These are phyloP conservation scores for Chlorencoelia australis DNA, from an alignment of 2,329 filamentous ascomycete genomes.

Conservation along the genomic window DNA sequence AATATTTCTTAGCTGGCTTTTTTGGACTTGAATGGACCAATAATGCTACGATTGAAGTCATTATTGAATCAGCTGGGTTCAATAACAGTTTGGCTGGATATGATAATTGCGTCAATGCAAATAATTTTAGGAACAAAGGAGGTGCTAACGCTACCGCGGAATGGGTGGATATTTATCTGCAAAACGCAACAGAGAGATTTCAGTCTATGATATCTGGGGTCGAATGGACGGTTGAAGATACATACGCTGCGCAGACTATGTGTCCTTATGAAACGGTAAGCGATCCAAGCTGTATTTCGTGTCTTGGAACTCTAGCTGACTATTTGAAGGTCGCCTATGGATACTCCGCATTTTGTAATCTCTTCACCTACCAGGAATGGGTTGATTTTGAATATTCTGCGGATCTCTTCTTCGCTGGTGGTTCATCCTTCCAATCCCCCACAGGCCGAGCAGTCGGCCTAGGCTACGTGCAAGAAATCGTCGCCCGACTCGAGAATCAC, in stretches of 20 bases:
- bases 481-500: slow-evolving; percentile 61
- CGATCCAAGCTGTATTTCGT: too few species aligned
- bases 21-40: slow-evolving; percentile 66
- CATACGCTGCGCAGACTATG: slow-evolving; percentile 58
- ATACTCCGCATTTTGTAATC: slow-evolving; percentile 61
- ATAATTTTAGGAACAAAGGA: slow-evolving; percentile 33
- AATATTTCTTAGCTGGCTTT: slow-evolving; percentile 71
- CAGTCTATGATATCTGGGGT: slow-evolving; percentile 41
- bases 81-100: slow-evolving; percentile 66
- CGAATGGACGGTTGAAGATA: slow-evolving; percentile 54
- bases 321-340: slow-evolving; percentile 52
- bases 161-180: slow-evolving; percentile 58
- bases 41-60: slow-evolving; percentile 62
- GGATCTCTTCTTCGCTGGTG: slow-evolving; percentile 55
- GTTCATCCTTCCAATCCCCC: slow-evolving; percentile 25
- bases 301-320: too few species aligned
- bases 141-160: slow-evolving; percentile 42
- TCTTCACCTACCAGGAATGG: slow-evolving; percentile 72
- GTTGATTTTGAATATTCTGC: slow-evolving; percentile 59
- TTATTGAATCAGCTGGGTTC: slow-evolving; percentile 52
- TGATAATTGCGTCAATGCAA: slow-evolving; percentile 53
- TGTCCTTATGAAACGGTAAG: slow-evolving; percentile 64
- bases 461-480: slow-evolving; percentile 62
- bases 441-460: slow-evolving; percentile 57
- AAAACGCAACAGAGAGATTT: slow-evolving; percentile 51